Conservation (phyloP, 805 yeast species). For the Ogataea chonburiensis region DNA sequence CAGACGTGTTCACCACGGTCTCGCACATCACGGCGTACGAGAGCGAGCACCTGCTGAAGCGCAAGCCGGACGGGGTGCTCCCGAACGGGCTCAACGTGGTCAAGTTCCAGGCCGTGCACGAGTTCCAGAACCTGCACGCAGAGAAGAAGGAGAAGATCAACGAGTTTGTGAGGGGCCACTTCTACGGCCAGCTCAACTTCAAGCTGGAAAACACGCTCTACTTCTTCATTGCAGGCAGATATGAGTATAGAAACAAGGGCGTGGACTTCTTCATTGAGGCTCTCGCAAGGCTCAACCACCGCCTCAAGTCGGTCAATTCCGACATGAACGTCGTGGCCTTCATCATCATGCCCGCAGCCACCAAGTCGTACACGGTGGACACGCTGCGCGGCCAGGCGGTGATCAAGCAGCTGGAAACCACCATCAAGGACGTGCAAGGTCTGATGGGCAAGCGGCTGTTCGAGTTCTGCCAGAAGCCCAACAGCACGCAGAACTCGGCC, state of each 20-base stretch:
- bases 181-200: slow-evolving; percentile 94
- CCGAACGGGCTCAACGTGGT: slow-evolving; percentile 96
- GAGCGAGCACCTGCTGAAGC: slow-evolving; percentile 84
- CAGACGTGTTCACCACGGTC: slow-evolving; percentile 96
- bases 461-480: slow-evolving; percentile 69
- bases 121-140: slow-evolving; percentile 95
- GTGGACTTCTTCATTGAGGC: slow-evolving; percentile 93
- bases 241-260: slow-evolving; percentile 95
- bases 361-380: slow-evolving; percentile 92
- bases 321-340: slow-evolving; percentile 94
- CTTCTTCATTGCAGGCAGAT: slow-evolving; percentile 95
- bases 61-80: slow-evolving; percentile 97
- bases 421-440: slow-evolving; percentile 84
- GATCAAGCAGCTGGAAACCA: slow-evolving; percentile 81
- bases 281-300: slow-evolving; percentile 86
- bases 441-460: slow-evolving; percentile 83
- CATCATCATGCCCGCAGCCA: slow-evolving; percentile 96
- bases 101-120: slow-evolving; percentile 96
- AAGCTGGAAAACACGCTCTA: slow-evolving; percentile 91
- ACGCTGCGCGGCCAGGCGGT: slow-evolving; percentile 96
- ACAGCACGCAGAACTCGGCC: slow-evolving; percentile 43
- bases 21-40: slow-evolving; percentile 97
- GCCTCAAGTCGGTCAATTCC: slow-evolving; percentile 75
- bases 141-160: slow-evolving; percentile 85
- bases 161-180: slow-evolving; percentile 94